Evolutionary conservation across 1,139 yeast genomes (phyloP).

Genomic region (Yamadazyma mexicana): DNA sequence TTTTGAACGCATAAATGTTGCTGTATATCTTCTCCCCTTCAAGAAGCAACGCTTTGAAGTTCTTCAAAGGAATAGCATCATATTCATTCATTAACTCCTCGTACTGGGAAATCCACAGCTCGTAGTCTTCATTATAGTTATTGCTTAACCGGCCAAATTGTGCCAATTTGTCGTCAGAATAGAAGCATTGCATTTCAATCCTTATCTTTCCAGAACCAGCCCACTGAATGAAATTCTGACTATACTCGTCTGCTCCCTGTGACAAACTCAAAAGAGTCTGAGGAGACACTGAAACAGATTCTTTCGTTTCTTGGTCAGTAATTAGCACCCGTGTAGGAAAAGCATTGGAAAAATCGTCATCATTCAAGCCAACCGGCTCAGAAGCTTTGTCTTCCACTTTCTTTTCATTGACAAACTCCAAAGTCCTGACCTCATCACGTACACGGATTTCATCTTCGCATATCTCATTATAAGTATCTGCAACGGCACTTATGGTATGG

Average conservation of each 20-base stretch:
- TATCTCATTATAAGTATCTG: background rate
- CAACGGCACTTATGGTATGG: background rate
- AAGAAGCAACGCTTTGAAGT: conserved; percentile 41
- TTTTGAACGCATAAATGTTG: conserved; percentile 27
- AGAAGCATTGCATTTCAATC: conserved; percentile 46
- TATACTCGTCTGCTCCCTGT: conserved; percentile 16
- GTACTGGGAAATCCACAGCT: conserved; percentile 51
- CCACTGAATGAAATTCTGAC: conserved; percentile 9
- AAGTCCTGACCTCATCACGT: background rate
- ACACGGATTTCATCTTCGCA: background rate
- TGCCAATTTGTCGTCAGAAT: conserved; percentile 54
- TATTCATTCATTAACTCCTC: conserved; percentile 39
- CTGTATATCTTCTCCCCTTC: conserved; percentile 59
- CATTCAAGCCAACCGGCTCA: conserved; percentile 30
- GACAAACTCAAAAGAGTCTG: conserved; percentile 37
- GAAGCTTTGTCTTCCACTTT: conserved; percentile 32
- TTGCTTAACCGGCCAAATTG: conserved; percentile 31
- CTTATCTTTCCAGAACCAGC: conserved; percentile 15
- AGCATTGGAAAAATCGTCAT: conserved; percentile 47
- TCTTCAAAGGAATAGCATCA: conserved; percentile 48
- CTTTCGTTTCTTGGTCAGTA: conserved; percentile 26
- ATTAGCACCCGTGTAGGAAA: conserved; percentile 56
- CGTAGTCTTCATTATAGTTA: conserved; percentile 43
- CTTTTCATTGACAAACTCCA: conserved; percentile 10
- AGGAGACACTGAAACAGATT: conserved; percentile 43